Evolutionary conservation across 257 asterid species (phyloP).

Genomic region (Salvia splendens): DNA sequence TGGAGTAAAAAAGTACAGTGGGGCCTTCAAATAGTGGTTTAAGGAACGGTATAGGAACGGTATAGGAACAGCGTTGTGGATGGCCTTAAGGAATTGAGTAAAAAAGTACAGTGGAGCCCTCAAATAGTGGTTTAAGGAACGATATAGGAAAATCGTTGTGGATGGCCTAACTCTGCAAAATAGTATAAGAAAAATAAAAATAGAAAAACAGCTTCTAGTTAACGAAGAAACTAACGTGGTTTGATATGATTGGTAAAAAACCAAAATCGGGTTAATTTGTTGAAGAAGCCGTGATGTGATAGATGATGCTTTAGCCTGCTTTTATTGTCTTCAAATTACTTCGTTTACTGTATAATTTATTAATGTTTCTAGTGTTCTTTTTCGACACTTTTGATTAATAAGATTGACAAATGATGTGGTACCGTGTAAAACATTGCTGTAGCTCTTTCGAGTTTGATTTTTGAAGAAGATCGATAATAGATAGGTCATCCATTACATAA

Average conservation of each 20-base stretch:
- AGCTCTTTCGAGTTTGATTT: not conserved
- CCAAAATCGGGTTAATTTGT: constrained; percentile 11
- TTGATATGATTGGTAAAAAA: not conserved
- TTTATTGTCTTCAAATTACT: constrained; percentile 20
- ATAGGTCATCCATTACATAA: not conserved
- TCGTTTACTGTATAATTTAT: not conserved
- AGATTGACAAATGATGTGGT: constrained; percentile 12
- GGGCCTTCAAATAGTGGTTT: no score
- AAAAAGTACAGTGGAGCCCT: no score
- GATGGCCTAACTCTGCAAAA: no score
- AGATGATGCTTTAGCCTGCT: constrained; percentile 20
- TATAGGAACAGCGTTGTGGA: no score
- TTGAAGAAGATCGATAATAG: not conserved
- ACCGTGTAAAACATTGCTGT: not conserved
- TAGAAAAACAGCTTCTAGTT: no score
- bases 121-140: no score
- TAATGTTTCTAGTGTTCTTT: not conserved
- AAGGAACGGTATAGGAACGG: no score
- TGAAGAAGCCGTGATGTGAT: constrained; percentile 11
- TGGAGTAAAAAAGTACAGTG: no score
- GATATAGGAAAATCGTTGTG: no score
- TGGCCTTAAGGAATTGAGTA: no score
- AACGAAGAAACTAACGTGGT: no score
- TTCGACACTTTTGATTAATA: constrained; percentile 8
- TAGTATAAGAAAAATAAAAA: no score